Conservation (phyloP, 2,329 filamentous ascomycete species). For the Elsinoe fawcettii region DNA sequence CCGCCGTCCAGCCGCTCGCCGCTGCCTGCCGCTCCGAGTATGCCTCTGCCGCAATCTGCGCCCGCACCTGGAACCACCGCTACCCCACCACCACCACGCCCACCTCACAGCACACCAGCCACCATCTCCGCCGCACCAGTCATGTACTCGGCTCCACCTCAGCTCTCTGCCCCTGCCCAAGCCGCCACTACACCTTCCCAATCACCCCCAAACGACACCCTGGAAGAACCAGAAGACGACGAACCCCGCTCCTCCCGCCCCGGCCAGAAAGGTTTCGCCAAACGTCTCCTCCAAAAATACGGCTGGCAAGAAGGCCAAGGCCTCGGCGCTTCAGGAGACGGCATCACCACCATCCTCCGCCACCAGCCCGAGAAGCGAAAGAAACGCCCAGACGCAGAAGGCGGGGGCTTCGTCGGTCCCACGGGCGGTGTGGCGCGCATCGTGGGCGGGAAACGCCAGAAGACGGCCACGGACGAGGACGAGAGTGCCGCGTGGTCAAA, state of each 20-base stretch:
- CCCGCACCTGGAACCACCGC: slow-evolving; percentile 16
- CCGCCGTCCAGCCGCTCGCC: slow-evolving; percentile 26
- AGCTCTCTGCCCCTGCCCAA: slow-evolving; percentile 36
- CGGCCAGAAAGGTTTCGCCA: slow-evolving; percentile 75
- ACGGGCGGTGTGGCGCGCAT: slow-evolving; percentile 63
- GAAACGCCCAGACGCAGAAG: slow-evolving; percentile 69
- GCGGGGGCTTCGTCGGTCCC: slow-evolving; percentile 66
- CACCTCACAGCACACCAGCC: slow-evolving; percentile 47
- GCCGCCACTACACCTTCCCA: slow-evolving; percentile 39
- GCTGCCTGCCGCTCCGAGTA: slow-evolving; percentile 13
- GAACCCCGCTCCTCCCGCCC: slow-evolving; percentile 57
- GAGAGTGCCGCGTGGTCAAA: slow-evolving; percentile 44
- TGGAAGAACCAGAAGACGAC: slow-evolving; percentile 25
- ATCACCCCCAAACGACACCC: slow-evolving; percentile 23
- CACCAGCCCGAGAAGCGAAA: slow-evolving; percentile 82
- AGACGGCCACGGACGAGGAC: slow-evolving; percentile 27
- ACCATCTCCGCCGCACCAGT: slow-evolving; percentile 73
- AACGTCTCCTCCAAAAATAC: slow-evolving; percentile 85
- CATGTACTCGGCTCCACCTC: slow-evolving; percentile 51
- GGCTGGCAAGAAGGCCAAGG: slow-evolving; percentile 86
- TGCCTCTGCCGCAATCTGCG: slow-evolving; percentile 19
- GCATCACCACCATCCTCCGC: slow-evolving; percentile 75
- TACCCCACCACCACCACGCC: slow-evolving; percentile 30
- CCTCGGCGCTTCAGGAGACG: slow-evolving; percentile 70
- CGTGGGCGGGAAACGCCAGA: slow-evolving; percentile 62